A percentile compares a stretch with the other conserved stretches of the same genome.
Conservation (phyloP, 1,284 basidiomycete genomes). For the Meira nashicola region DNA sequence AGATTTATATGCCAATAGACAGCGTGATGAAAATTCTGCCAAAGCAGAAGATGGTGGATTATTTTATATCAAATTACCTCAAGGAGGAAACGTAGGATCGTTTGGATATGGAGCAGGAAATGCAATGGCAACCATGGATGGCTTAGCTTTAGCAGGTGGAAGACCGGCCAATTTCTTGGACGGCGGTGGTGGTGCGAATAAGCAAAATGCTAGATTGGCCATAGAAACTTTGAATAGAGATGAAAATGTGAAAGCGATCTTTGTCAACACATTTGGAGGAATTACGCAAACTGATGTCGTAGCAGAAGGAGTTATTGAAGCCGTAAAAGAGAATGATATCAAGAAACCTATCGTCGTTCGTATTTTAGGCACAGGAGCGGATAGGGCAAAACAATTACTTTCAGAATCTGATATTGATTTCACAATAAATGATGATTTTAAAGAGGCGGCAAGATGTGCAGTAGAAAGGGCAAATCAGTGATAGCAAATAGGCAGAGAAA, state of each 20-base stretch:
- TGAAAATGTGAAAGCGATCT: constrained; percentile 32
- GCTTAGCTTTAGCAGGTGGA: constrained; percentile 28
- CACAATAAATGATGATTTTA: constrained; percentile 35
- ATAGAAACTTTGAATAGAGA: constrained; percentile 37
- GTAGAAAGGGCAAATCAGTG: constrained; percentile 12
- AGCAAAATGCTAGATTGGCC: constrained; percentile 29
- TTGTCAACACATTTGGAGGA: constrained; percentile 39
- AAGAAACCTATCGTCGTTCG: constrained; percentile 31
- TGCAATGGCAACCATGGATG: constrained; percentile 43
- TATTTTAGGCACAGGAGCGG: constrained; percentile 30
- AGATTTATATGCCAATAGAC: constrained; percentile 4
- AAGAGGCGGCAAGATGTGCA: constrained; percentile 30
- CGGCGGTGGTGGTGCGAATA: constrained; percentile 37
- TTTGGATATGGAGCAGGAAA: constrained; percentile 44
- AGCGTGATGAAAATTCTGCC: constrained; percentile 4
- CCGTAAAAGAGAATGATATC: constrained; percentile 32
- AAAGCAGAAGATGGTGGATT: constrained; percentile 32
- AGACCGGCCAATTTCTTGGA: constrained; percentile 39
- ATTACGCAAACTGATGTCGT: constrained; percentile 37
- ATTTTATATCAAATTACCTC: constrained; percentile 30
- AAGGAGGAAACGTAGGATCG: constrained; percentile 33
- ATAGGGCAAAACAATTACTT: constrained; percentile 29
- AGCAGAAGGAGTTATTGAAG: constrained; percentile 36
- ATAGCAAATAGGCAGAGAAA: too few relatives aligned
- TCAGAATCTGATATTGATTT: constrained; percentile 15